Conservation (phyloP, 2,329 filamentous ascomycete genomes). For the Emergomyces orientalis region DNA sequence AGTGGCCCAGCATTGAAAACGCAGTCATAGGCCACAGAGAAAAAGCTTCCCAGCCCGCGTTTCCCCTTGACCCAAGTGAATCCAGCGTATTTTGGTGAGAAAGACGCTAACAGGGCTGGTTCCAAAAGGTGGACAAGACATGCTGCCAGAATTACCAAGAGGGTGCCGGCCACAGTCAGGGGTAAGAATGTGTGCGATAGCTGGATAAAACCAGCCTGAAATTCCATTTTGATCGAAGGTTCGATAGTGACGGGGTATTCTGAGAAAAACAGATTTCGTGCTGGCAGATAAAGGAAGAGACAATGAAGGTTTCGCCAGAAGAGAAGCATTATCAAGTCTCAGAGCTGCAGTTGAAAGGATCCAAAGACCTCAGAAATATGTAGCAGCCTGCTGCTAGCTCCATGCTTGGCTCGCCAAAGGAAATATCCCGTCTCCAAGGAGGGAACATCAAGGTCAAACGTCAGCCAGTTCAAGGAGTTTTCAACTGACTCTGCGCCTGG, state of each 20-base stretch:
- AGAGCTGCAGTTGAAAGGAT: background rate
- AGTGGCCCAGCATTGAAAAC: slow-evolving; percentile 1
- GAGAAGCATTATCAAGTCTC: background rate
- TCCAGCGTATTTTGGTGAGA: background rate
- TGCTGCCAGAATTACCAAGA: background rate
- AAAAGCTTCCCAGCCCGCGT: background rate
- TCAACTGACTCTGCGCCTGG: background rate
- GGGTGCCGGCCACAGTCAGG: background rate
- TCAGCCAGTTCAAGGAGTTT: background rate
- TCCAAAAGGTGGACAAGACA: background rate
- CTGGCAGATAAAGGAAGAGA: background rate
- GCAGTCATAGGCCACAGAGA: slow-evolving; percentile 1
- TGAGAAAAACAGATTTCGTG: background rate
- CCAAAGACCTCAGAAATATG: background rate
- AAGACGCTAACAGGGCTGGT: background rate
- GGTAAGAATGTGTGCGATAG: background rate
- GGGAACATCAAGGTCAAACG: no score
- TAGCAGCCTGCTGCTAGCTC: background rate
- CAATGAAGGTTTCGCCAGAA: background rate
- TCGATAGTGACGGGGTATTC: background rate
- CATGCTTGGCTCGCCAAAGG: background rate
- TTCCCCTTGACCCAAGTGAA: background rate
- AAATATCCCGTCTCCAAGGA: background rate
- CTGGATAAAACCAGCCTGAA: background rate
- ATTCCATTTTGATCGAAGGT: background rate